Evolutionary conservation across 805 yeast genomes (phyloP).

Genomic region (Saccharomycopsis sp.): DNA sequence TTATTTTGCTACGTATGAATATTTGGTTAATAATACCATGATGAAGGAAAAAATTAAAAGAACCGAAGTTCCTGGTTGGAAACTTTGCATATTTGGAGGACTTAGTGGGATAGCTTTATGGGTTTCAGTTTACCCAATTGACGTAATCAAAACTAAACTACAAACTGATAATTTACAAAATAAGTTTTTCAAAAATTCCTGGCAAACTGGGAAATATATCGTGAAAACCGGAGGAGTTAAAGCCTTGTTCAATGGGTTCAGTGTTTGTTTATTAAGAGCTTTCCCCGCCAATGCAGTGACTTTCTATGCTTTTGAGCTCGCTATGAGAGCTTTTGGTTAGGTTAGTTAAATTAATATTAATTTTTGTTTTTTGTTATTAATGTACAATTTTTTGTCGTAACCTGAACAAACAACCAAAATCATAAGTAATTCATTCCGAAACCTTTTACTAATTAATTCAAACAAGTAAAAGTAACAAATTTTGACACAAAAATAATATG

Average conservation of each 20-base stretch:
- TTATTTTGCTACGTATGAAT: constrained; percentile 87
- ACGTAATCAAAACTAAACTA: constrained; percentile 80
- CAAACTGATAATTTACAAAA: constrained; percentile 59
- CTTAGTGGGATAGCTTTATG: constrained; percentile 84
- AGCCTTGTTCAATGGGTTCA: constrained; percentile 85
- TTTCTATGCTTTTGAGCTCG: constrained; percentile 83
- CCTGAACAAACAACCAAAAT: too few species aligned
- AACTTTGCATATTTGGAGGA: constrained; percentile 81
- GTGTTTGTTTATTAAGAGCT: constrained; percentile 89
- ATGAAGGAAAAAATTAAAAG: constrained; percentile 35
- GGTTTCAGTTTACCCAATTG: constrained; percentile 78
- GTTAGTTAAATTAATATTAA: too few species aligned
- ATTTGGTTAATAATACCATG: constrained; percentile 61
- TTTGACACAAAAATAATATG: too few species aligned
- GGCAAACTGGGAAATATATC: constrained; percentile 49
- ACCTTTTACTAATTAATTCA: too few species aligned
- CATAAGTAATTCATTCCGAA: too few species aligned
- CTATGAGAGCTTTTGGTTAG: constrained; percentile 61
- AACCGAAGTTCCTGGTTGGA: constrained; percentile 77
- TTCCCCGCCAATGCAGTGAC: constrained; percentile 99
- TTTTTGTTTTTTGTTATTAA: neutral
- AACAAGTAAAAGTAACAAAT: too few species aligned
- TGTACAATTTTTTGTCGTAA: too few species aligned
- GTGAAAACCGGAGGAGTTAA: constrained; percentile 48
- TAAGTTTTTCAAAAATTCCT: constrained; percentile 39